Conservation (phyloP, 2,329 filamentous ascomycete genomes). For the Myotisia sp. region DNA sequence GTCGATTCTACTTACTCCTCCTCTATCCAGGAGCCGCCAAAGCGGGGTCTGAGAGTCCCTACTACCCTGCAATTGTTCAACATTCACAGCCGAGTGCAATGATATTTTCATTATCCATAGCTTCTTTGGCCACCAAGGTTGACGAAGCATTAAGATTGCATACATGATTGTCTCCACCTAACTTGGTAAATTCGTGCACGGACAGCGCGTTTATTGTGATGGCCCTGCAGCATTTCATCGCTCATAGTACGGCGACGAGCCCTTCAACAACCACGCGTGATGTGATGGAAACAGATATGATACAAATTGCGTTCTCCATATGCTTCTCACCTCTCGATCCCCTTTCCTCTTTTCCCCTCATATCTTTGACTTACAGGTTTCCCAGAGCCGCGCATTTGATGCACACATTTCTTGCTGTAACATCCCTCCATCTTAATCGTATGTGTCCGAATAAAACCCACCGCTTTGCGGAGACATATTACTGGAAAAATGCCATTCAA, state of each 20-base stretch:
- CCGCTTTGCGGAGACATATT: constrained; percentile 16
- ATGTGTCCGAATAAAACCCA: constrained; percentile 12
- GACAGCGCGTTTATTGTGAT: constrained; percentile 1
- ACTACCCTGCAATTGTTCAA: not conserved
- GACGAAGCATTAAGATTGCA: constrained; percentile 1
- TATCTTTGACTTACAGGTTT: constrained; percentile 13
- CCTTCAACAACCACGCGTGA: constrained; percentile 8
- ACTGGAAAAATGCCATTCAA: constrained; percentile 19
- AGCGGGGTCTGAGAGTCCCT: constrained; percentile 9
- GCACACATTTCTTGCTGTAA: constrained; percentile 20
- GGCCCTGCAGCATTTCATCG: constrained; percentile 9
- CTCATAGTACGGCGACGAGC: constrained; percentile 9
- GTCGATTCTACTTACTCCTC: constrained; percentile 15
- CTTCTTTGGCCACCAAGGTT: constrained; percentile 4
- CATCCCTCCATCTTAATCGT: constrained; percentile 18
- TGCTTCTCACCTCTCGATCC: constrained; percentile 13
- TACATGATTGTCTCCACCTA: not conserved
- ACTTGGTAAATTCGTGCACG: not conserved
- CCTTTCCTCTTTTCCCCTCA: not conserved
- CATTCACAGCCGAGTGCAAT: not conserved
- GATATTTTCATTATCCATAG: constrained; percentile 7
- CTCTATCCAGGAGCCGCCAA: not conserved
- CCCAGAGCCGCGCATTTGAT: constrained; percentile 18
- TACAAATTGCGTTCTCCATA: constrained; percentile 12
- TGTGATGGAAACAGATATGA: constrained; percentile 8